Percentiles rank a stretch among this genome's conserved stretches.
Evolutionary conservation across 75 land plant species (phyloP).

Genomic region (Picea sitchensis): DNA sequence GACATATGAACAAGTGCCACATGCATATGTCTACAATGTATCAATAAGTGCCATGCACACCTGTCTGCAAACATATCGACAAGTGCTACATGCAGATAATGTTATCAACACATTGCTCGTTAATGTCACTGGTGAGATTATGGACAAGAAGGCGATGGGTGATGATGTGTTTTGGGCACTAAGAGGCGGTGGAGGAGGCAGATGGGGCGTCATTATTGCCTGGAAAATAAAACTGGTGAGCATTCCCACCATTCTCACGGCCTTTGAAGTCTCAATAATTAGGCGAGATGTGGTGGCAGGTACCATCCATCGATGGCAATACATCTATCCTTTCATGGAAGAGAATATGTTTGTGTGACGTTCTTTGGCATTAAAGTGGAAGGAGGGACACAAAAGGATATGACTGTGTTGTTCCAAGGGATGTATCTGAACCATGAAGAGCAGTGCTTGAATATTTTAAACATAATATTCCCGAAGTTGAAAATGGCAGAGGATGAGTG

Average conservation of each 20-base stretch:
- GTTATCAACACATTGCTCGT: conserved; percentile 34
- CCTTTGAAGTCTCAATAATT: neutral
- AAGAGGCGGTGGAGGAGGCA: conserved; percentile 9
- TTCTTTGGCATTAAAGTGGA: neutral
- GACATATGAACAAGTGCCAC: too few species aligned
- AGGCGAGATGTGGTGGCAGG: neutral
- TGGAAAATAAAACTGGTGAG: conserved; percentile 11
- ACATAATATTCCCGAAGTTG: conserved; percentile 6
- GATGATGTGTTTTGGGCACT: conserved; percentile 5
- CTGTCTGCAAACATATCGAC: too few species aligned
- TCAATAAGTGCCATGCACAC: too few species aligned
- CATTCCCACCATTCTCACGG: conserved; percentile 5
- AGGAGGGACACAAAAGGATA: neutral
- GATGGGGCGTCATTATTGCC: conserved; percentile 13
- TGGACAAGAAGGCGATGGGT: neutral
- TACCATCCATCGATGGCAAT: neutral
- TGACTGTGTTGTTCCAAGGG: neutral
- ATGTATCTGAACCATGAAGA: neutral
- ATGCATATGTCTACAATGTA: too few species aligned
- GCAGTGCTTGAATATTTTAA: neutral
- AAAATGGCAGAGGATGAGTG: neutral
- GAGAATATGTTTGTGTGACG: neutral
- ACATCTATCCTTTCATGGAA: neutral
- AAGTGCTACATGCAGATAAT: conserved; percentile 22
- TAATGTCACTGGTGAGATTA: neutral